Percentiles rank a stretch among this genome's conserved stretches.
Evolutionary conservation across 2,329 filamentous ascomycete genomes (phyloP).

Genomic region (Ceratocystis huliohia): DNA sequence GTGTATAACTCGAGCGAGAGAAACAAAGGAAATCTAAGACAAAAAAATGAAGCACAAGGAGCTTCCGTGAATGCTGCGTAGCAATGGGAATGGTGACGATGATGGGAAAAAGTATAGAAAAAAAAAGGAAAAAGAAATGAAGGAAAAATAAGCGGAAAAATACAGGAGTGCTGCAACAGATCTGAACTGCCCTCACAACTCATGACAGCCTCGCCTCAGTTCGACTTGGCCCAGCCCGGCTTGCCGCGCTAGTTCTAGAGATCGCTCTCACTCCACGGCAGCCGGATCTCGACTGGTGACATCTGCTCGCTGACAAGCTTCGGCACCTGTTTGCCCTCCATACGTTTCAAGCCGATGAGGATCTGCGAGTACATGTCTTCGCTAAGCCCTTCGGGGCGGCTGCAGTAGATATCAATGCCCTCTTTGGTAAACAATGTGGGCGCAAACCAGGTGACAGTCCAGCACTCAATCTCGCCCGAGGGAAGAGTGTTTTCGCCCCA

Average conservation of each 20-base stretch:
- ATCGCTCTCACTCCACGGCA: conserved; percentile 36
- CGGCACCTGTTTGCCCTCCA: conserved; percentile 44
- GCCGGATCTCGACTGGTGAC: conserved; percentile 37
- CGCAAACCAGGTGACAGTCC: conserved; percentile 75
- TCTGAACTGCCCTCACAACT: background rate
- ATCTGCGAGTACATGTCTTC: conserved; percentile 45
- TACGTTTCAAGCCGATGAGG: conserved; percentile 35
- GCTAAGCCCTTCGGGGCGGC: conserved; percentile 47
- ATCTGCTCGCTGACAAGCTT: conserved; percentile 38
- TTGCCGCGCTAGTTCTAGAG: conserved; percentile 7
- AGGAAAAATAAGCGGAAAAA: background rate
- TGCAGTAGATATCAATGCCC: conserved; percentile 65
- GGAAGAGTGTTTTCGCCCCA: conserved; percentile 46
- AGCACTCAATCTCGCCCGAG: conserved; percentile 40
- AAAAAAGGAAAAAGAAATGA: background rate
- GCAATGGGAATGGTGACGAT: background rate
- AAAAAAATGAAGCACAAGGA: conserved; percentile 5
- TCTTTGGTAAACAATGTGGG: conserved; percentile 73
- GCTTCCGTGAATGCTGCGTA: background rate
- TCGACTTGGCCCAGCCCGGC: background rate
- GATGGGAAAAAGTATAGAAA: background rate
- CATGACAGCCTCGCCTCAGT: too few species aligned
- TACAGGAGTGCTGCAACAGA: background rate
- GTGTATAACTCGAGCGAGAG: background rate
- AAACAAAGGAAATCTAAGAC: conserved; percentile 10